Base-by-base conservation (phyloP, 2,329 filamentous ascomycete species). In the Penicillium sp. region DNA sequence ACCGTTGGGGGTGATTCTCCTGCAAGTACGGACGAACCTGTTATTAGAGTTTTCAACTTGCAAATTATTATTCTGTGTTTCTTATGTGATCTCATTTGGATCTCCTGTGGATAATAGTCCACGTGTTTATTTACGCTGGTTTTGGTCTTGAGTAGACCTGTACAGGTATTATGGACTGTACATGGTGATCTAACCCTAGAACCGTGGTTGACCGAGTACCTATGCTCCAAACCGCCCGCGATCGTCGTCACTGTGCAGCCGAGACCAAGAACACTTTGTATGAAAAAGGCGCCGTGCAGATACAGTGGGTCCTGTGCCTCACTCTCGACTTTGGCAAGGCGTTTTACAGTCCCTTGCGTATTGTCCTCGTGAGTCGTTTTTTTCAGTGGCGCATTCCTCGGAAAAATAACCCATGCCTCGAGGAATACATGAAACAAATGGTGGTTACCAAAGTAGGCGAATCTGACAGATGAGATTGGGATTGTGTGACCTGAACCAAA, bases 21-120 rank as follows among this genome's bases (percentile, higher is more conserved):
- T 60, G 60, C 60, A 60, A 43, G 47, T 27, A 56, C 58, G 56
- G 63, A 64, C 62, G 63, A 65, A 65, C 62, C 58, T 55, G 47
- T 61, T 44, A 37, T 46, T 42, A 42, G 19, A 42, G 39, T 57
- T 56, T 39, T 8, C 35, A n/a, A 39, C 8, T 39, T 19, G 8
- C 35, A 4, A 10, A 3, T 9, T 4, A 11, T 19, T 19, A 19
- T 39, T 4, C 8, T 9, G 16, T 19, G 7, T 39, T 9, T 11
- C n/a, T 39, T 10, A 37, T 39, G 35, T 39, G n/a, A 43, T 10
- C 14, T 14, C 21, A 33, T 31, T 26, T 26, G 26, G 26, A 26
- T 26, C 26, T 26, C 26, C 26, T 26, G 26, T 26, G 8, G 8
- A 26, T 26, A 7, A 26, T 8, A 7, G 26, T 26, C 2, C 26